Conservation (phyloP, 1,284 basidiomycete species). For the Melampsora americana region DNA sequence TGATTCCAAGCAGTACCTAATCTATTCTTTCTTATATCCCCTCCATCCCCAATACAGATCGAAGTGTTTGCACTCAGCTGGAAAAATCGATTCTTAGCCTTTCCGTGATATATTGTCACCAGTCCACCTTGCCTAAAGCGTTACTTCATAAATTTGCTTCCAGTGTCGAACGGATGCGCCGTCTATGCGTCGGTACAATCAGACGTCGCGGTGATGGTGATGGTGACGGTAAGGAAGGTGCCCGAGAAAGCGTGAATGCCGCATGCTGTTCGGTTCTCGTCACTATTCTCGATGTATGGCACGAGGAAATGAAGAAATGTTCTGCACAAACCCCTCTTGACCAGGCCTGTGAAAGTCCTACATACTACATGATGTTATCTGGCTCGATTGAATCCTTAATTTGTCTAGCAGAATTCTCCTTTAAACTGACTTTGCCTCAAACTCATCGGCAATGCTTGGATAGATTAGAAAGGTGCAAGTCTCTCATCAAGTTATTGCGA, state of each 20-base stretch:
- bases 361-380: slow-evolving; percentile 30
- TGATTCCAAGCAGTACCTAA: neutral
- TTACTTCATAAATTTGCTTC: slow-evolving; percentile 16
- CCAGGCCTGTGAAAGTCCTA: neutral
- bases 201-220: neutral
- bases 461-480: slow-evolving; percentile 23
- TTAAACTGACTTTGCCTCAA: slow-evolving; percentile 10
- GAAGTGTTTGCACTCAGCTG: slow-evolving; percentile 10
- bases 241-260: neutral
- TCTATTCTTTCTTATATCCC: neutral
- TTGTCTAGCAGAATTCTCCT: slow-evolving; percentile 29
- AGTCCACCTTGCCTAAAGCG: slow-evolving; percentile 17
- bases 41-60: slow-evolving; percentile 12
- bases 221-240: slow-evolving; percentile 4
- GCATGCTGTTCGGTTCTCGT: slow-evolving; percentile 24
- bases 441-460: slow-evolving; percentile 30
- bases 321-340: neutral
- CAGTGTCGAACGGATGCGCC: slow-evolving; percentile 19
- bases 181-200: slow-evolving; percentile 26
- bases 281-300: slow-evolving; percentile 29
- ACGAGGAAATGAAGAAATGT: slow-evolving; percentile 18
- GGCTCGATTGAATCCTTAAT: slow-evolving; percentile 34
- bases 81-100: slow-evolving; percentile 18
- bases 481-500: slow-evolving; percentile 16
- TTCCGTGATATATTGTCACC: slow-evolving; percentile 22